Base-by-base conservation (phyloP, 495 filamentous ascomycete genomes). In the Letharia columbiana region DNA sequence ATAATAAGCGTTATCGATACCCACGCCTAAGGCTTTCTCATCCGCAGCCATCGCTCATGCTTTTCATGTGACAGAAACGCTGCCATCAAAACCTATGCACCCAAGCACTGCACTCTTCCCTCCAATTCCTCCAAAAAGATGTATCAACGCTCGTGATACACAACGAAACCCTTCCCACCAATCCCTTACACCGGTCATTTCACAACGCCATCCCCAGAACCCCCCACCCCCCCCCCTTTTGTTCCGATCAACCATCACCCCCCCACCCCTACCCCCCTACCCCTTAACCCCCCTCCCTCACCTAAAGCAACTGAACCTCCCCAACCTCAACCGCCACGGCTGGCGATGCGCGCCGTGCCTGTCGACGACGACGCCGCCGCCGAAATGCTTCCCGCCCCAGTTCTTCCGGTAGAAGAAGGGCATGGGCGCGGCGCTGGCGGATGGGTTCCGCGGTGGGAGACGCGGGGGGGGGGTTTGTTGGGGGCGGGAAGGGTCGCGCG, bases 331-430 rank as follows among this genome's bases (percentile, higher is more conserved):
- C 12, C 76, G 71, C 66, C 76, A 78, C 17, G 76, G 76, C 0
- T 72, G 72, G 23, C 75, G 71, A 8, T 72, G 72, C 8, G 69
- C 69, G 33, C 76, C 76, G 52, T 78, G 68, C 68, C 73, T 78
- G 63, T 78, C 75, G 49, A 77, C 73, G 44, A 74, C 66, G 60
- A 78, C 60, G 41, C 76, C 76, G 20, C 72, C 72, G 61, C 74
- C 71, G 59, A 68, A 57, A 35, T 68, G 67, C 50, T 67, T 67
- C 2, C 65, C 65, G 23, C 65, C 65, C 49, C 47, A 63, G 50
- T 44, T 60, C 28, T 69, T 69, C 15, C 58, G 31, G 60, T 67
- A 69, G 65, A 63, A 63, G 65, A 60, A 69, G 7, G 65, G 65
- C 59, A 60, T 67, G 39, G 17, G 11, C 2, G 3, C 11, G 23